Conservation (phyloP, 176 grass and related monocot species). For the Triticum dicoccoides region DNA sequence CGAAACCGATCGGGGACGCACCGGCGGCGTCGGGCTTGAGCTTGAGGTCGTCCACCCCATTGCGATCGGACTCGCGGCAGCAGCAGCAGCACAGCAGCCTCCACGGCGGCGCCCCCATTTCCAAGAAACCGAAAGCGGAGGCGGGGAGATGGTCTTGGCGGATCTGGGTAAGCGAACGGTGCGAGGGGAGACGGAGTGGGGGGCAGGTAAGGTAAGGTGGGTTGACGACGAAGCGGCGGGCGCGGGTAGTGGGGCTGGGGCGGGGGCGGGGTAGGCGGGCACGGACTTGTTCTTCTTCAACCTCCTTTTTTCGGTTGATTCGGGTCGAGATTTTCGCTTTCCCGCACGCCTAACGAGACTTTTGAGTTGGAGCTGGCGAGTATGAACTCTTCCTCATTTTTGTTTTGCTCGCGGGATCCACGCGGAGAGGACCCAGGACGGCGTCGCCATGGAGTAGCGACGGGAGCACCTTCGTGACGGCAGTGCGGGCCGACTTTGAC, state of each 20-base stretch:
- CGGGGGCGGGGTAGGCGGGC: not conserved
- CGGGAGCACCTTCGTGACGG: not conserved
- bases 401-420: not conserved
- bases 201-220: not conserved
- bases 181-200: not conserved
- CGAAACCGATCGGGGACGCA: not conserved
- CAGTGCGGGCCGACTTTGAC: not conserved
- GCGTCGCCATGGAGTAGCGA: not conserved
- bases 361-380: not conserved
- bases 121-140: too few relatives aligned
- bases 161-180: not conserved
- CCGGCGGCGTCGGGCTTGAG: not conserved
- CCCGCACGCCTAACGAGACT: constrained; percentile 2
- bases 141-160: not conserved
- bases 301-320: constrained; percentile 6
- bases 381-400: not conserved
- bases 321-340: not conserved
- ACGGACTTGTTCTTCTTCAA: not conserved
- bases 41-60: not conserved
- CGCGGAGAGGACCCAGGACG: not conserved
- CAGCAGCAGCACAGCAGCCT: constrained; percentile 16
- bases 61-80: not conserved
- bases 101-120: constrained; percentile 8
- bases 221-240: not conserved
- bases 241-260: not conserved